Evolutionary conservation across 176 grass and related monocot genomes (phyloP), one percentile per base, ranked within the genome.

Genomic region (Pontederia paniculata): DNA sequence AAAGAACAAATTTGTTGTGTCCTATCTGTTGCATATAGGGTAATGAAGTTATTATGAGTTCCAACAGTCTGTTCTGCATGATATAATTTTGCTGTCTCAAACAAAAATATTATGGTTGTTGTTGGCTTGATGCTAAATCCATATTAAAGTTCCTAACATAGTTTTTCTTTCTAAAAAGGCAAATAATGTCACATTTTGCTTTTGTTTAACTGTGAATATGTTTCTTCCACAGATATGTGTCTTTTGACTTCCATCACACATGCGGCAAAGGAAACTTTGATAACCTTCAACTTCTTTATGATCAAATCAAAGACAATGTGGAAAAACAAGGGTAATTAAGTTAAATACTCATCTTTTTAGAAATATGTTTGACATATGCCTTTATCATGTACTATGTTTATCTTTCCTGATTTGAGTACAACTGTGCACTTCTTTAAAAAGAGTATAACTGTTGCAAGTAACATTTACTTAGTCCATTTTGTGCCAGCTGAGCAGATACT

Each of bases 401-500:
- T 19, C 41, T 54, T 76, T 66, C 71, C 57, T 62, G 50, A 37
- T 70, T 60, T 62, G 28, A 52, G 60, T 80, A 61, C 49, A 67
- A 21, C 31, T 25, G 51, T 80, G n/a, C n/a, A n/a, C n/a, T n/a
- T n/a, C n/a, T n/a, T n/a, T n/a, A n/a, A n/a, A n/a, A n/a, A n/a
- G n/a, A n/a, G n/a, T 78, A 80, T 71, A 74, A 69, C 23, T n/a
- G n/a, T 88, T 68, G 65, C 87, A 71, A 80, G 62, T 83, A 74
- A 76, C 80, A 76, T 82, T 44, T 68, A 76, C 53, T 82, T 82
- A 80, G 77, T 84, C 81, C 60, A 75, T 74, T 78, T 74, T 78
- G 83, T 80, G 80, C 66, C 83, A 98, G 86, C 81, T 89, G 80
- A 91, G 80, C 87, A 98, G 93, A 75, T 98, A 91, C 80, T 84